Evolutionary conservation across 495 filamentous ascomycete genomes (phyloP).

Genomic region (Alectoria sarmentosa): DNA sequence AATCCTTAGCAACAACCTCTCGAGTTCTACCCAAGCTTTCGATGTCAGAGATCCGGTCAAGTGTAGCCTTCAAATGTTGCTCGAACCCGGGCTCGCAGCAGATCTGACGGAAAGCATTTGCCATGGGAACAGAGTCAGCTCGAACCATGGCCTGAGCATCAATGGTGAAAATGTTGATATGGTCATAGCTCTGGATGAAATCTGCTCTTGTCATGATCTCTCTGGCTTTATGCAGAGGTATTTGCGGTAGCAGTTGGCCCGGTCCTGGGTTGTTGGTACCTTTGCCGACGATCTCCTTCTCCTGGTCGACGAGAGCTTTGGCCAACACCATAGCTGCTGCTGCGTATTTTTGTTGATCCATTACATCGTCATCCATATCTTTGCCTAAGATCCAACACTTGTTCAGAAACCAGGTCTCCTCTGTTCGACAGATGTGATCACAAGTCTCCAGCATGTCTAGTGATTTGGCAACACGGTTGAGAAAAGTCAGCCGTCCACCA

Average conservation of each 20-base stretch:
- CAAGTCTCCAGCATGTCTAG: constrained; percentile 70
- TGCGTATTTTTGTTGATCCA: constrained; percentile 96
- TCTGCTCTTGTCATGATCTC: constrained; percentile 93
- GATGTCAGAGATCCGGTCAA: constrained; percentile 79
- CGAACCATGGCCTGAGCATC: constrained; percentile 81
- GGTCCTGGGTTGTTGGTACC: constrained; percentile 50
- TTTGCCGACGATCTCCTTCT: constrained; percentile 52
- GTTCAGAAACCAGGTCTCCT: constrained; percentile 93
- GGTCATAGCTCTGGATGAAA: constrained; percentile 88
- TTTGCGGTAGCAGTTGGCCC: constrained; percentile 75
- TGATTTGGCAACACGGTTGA: constrained; percentile 80
- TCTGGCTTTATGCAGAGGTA: constrained; percentile 76
- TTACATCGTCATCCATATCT: constrained; percentile 98
- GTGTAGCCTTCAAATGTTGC: constrained; percentile 70
- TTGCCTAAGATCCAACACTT: constrained; percentile 87
- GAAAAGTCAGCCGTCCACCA: constrained; percentile 77
- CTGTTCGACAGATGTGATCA: constrained; percentile 65
- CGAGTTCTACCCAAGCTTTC: constrained; percentile 88
- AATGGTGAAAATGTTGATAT: constrained; percentile 93
- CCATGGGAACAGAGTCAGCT: constrained; percentile 94
- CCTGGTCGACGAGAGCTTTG: constrained; percentile 75
- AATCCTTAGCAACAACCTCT: constrained; percentile 83
- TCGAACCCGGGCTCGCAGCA: constrained; percentile 67
- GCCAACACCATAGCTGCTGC: constrained; percentile 92
- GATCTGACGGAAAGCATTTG: constrained; percentile 79